These are phyloP conservation scores for Metarhizium guizhouense DNA, from an alignment of 2,329 filamentous ascomycete genomes.

Conservation along the genomic window DNA sequence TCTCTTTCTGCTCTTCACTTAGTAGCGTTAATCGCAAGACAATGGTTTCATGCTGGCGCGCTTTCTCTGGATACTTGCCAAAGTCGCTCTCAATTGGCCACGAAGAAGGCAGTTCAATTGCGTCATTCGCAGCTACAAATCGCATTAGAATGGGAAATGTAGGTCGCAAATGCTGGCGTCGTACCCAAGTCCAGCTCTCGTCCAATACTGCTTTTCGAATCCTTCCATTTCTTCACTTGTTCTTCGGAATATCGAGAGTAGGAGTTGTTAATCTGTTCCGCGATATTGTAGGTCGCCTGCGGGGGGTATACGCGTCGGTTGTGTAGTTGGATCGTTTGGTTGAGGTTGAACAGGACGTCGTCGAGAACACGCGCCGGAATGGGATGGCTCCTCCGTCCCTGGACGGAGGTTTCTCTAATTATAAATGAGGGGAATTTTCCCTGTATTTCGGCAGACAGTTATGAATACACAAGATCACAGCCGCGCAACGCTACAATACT, in stretches of 20 bases:
- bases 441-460: too few relatives aligned
- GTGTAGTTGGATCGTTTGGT: constrained; percentile 56
- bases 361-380: constrained; percentile 43
- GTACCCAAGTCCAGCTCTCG: constrained; percentile 37
- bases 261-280: constrained; percentile 61
- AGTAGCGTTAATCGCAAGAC: constrained; percentile 41
- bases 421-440: too few relatives aligned
- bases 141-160: background rate
- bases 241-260: constrained; percentile 44
- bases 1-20: constrained; percentile 25
- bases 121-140: constrained; percentile 27
- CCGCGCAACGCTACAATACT: too few relatives aligned
- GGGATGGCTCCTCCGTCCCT: constrained; percentile 23
- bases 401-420: too few relatives aligned
- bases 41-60: constrained; percentile 41
- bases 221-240: constrained; percentile 24
- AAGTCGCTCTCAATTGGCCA: constrained; percentile 35
- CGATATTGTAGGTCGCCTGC: constrained; percentile 59
- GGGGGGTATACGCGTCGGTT: constrained; percentile 56
- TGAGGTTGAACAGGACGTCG: constrained; percentile 49
- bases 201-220: constrained; percentile 25
- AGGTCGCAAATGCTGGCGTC: too few relatives aligned
- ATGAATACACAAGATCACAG: too few relatives aligned
- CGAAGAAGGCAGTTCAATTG: constrained; percentile 36
- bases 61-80: constrained; percentile 32